A percentile compares a stretch with the other conserved stretches of the same genome.
Conservation (phyloP, 495 filamentous ascomycete genomes). For the Rhypophila decipiens region DNA sequence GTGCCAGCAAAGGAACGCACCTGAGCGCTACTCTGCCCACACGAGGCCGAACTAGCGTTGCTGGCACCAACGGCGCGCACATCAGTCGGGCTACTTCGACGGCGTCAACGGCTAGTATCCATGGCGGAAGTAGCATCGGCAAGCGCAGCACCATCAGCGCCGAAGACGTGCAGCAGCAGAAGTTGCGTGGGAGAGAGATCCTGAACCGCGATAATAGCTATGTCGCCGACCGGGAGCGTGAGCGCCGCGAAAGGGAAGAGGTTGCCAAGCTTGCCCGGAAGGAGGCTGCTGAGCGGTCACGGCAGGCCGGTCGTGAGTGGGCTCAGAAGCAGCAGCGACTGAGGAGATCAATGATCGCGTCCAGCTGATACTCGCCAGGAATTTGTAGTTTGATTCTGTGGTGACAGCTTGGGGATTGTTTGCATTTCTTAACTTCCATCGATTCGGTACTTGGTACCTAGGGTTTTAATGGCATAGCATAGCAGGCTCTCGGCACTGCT, state of each 20-base stretch:
- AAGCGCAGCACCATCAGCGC: conserved; percentile 41
- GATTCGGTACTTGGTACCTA: too few species aligned
- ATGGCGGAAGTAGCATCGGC: conserved; percentile 10
- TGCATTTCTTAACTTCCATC: too few species aligned
- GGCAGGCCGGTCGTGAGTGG: conserved; percentile 60
- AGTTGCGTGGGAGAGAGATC: conserved; percentile 52
- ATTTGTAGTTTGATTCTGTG: too few species aligned
- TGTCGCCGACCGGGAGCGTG: conserved; percentile 42
- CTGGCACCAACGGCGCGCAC: conserved; percentile 10
- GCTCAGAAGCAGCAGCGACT: conserved; percentile 62
- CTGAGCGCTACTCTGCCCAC: not conserved
- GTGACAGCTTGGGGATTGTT: too few species aligned
- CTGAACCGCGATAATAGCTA: conserved; percentile 50
- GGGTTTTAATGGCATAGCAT: too few species aligned
- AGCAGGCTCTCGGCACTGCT: too few species aligned
- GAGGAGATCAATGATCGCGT: too few species aligned
- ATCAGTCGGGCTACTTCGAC: conserved; percentile 29
- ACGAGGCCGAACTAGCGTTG: conserved; percentile 13
- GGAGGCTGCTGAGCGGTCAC: conserved; percentile 60
- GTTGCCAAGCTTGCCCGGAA: conserved; percentile 52
- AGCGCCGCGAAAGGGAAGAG: conserved; percentile 50
- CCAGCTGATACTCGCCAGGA: too few species aligned
- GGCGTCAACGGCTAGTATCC: conserved; percentile 32
- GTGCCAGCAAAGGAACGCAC: not conserved
- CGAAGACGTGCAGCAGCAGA: conserved; percentile 45